Percentiles rank a stretch among this genome's conserved stretches.
phyloP scores from a whole-genome alignment of 805 yeast species.

The Starmerella riodocensis region DNA sequence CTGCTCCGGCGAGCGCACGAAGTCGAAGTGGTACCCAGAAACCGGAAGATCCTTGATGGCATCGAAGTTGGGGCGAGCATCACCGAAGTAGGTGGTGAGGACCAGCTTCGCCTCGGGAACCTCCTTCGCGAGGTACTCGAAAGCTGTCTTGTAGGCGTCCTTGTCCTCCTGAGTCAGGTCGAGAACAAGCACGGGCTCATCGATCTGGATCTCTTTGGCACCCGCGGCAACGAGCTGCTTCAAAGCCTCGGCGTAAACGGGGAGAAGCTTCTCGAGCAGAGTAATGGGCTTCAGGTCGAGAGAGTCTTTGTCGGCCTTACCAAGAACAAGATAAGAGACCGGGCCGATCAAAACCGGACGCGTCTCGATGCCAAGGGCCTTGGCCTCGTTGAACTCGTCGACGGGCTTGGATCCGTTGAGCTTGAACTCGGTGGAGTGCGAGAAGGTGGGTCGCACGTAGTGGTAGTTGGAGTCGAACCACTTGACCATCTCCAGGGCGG shows the following conservation, averaged over 20 bases:
- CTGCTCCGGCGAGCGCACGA: conserved; percentile 92
- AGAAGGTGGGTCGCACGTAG: conserved; percentile 98
- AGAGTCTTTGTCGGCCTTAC: conserved; percentile 98
- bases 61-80: conserved; percentile 87
- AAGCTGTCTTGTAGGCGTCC: conserved; percentile 81
- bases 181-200: conserved; percentile 92
- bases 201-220: conserved; percentile 88
- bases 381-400: conserved; percentile 95
- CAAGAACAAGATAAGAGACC: conserved; percentile 82
- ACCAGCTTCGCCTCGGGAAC: conserved; percentile 65
- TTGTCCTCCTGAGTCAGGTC: conserved; percentile 77
- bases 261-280: conserved; percentile 75
- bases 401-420: conserved; percentile 94
- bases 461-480: conserved; percentile 99
- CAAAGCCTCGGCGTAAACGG: conserved; percentile 83
- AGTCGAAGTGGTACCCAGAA: conserved; percentile 91
- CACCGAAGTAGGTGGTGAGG: conserved; percentile 93
- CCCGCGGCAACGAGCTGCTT: conserved; percentile 85
- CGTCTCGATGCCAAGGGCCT: conserved; percentile 87
- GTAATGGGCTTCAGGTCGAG: conserved; percentile 87
- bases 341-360: conserved; percentile 98
- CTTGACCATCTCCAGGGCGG: conserved; percentile 97
- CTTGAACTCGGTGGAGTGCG: conserved; percentile 88
- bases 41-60: conserved; percentile 87
- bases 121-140: conserved; percentile 54